Evolutionary conservation across 495 filamentous ascomycete species (phyloP), one percentile per base, ranked within the genome.

Genomic region (Neurospora sp.): DNA sequence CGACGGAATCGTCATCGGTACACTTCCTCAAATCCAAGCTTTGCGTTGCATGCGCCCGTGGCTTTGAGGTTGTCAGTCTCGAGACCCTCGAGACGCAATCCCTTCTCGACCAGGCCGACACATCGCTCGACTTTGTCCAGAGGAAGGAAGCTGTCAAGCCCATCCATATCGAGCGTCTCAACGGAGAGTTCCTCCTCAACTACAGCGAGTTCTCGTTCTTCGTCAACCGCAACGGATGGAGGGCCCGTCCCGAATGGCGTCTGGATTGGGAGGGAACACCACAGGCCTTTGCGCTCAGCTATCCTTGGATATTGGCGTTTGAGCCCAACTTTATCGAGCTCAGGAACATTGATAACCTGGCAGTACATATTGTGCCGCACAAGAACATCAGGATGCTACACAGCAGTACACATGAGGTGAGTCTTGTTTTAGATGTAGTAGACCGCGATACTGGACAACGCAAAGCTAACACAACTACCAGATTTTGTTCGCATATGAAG

Each of bases 291-390:
- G 96, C 96, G 0, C 87, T 98, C 44, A 96, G 92, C 44, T 93
- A 94, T 78, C 94, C 94, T 71, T 99, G 95, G 86, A 96, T 99
- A 65, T 84, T 99, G 75, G 96, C 96, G 6, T 99, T 99, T 80
- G 96, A 99, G 82, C 91, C 94, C n/a, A 97, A 94, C 78, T 99
- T 99, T 78, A 93, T 99, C 73, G 96, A 99, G 82, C 93, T 99
- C 76, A 85, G 96, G 76, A 90, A 97, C 78, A 93, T 98, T 75
- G 96, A 98, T 78, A 97, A 92, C 22, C 91, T 93, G 72, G 92
- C 92, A 59, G 93, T 97, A 72, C 92, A 97, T 83, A 97, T 99
- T 75, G 90, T 97, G 78, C 97, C 94, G 65, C 93, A 93, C 73
- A 96, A 91, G 84, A 97, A 97, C 75, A 96, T 98, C 76, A 88